Evolutionary conservation across 805 yeast genomes (phyloP).

Genomic region (Wickerhamomyces silvicola): DNA sequence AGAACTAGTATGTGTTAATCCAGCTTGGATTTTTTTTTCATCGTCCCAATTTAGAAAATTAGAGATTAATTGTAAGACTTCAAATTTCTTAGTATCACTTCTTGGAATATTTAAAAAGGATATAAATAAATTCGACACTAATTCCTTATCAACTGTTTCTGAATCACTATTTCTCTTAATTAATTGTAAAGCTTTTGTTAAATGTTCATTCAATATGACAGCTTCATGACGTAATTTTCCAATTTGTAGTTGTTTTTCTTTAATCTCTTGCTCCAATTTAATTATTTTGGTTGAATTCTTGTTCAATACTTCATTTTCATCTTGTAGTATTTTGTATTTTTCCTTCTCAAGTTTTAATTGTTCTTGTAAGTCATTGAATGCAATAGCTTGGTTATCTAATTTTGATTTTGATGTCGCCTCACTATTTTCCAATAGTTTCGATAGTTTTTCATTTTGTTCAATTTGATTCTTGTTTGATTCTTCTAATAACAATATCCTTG

Average conservation of each 20-base stretch:
- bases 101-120: constrained; percentile 84
- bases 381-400: constrained; percentile 1
- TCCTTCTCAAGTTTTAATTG: constrained; percentile 25
- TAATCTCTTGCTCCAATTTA: constrained; percentile 47
- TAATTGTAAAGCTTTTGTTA: constrained; percentile 86
- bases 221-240: constrained; percentile 95
- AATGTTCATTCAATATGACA: constrained; percentile 85
- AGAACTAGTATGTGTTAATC: constrained; percentile 39
- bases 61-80: constrained; percentile 78
- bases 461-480: background rate
- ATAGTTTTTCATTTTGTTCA: background rate
- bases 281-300: constrained; percentile 18
- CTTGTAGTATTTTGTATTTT: constrained; percentile 19
- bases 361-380: constrained; percentile 7
- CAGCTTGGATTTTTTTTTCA: constrained; percentile 68
- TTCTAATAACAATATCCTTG: constrained; percentile 1
- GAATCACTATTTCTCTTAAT: constrained; percentile 72
- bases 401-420: background rate
- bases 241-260: constrained; percentile 68
- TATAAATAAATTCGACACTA: constrained; percentile 77
- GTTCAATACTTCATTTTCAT: constrained; percentile 18
- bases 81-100: constrained; percentile 91
- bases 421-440: constrained; percentile 1
- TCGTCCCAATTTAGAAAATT: constrained; percentile 88
- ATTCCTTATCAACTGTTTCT: constrained; percentile 78